Percentiles rank a stretch among this genome's conserved stretches.
phyloP scores from a whole-genome alignment of 345 rosid genomes.

The Citrus inodora region DNA sequence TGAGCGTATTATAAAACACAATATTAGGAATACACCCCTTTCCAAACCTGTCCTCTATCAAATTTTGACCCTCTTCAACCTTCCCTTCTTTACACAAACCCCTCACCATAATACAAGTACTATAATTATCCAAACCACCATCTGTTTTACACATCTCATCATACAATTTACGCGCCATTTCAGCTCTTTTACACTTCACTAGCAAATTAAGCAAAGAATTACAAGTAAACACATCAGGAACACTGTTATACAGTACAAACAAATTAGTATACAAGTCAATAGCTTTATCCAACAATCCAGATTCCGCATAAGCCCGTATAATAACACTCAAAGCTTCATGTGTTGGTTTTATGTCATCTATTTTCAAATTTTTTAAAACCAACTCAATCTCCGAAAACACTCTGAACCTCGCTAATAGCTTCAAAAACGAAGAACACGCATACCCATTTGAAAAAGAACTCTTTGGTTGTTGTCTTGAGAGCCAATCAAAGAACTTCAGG shows the following conservation, averaged over 20 bases:
- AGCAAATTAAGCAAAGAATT: slow-evolving; percentile 55
- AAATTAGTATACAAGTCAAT: slow-evolving; percentile 42
- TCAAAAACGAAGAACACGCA: slow-evolving; percentile 70
- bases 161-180: slow-evolving; percentile 51
- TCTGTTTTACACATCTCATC: slow-evolving; percentile 61
- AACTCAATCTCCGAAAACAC: slow-evolving; percentile 47
- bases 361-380: slow-evolving; percentile 39
- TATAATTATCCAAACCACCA: slow-evolving; percentile 58
- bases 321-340: slow-evolving; percentile 57
- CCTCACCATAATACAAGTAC: slow-evolving; percentile 55
- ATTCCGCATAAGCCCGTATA: slow-evolving; percentile 52
- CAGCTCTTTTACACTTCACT: slow-evolving; percentile 32
- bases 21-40: slow-evolving; percentile 72
- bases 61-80: slow-evolving; percentile 56
- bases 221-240: slow-evolving; percentile 64
- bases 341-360: slow-evolving; percentile 42
- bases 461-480: slow-evolving; percentile 28
- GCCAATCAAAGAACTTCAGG: slow-evolving; percentile 57
- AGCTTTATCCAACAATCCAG: slow-evolving; percentile 51
- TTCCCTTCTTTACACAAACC: slow-evolving; percentile 75
- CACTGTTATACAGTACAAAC: slow-evolving; percentile 24
- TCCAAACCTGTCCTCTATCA: slow-evolving; percentile 77
- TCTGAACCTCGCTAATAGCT: slow-evolving; percentile 58
- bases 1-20: slow-evolving; percentile 69
- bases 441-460: slow-evolving; percentile 35